Conservation (phyloP, 2,329 filamentous ascomycete genomes). For the Rugonectria rugulosa region DNA sequence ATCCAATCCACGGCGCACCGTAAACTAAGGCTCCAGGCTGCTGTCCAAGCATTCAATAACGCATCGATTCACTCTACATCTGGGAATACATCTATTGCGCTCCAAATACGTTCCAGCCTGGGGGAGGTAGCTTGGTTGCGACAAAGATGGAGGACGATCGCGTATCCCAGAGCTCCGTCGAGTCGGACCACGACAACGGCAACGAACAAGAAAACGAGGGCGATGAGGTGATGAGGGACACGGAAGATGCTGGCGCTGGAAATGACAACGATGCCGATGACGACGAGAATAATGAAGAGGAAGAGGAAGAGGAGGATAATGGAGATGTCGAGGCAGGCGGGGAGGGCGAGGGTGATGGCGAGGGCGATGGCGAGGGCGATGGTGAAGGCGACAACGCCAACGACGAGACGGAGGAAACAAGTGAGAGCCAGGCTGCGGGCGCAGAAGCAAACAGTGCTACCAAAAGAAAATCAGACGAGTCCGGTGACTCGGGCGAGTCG, state of each 20-base stretch:
- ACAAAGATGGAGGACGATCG: slow-evolving; percentile 33
- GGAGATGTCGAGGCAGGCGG: slow-evolving; percentile 46
- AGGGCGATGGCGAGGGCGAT: slow-evolving; percentile 47
- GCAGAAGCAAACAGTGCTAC: slow-evolving; percentile 43
- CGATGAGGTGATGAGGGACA: slow-evolving; percentile 66
- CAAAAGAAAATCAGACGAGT: slow-evolving; percentile 42
- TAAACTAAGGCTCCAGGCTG: no score
- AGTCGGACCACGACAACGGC: slow-evolving; percentile 44
- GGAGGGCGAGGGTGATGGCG: slow-evolving; percentile 45
- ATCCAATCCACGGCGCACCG: neutral
- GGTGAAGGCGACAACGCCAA: slow-evolving; percentile 48
- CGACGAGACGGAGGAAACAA: slow-evolving; percentile 52
- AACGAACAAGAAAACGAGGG: slow-evolving; percentile 51
- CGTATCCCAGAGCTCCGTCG: slow-evolving; percentile 33
- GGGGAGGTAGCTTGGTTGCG: slow-evolving; percentile 13
- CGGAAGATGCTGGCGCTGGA: slow-evolving; percentile 50
- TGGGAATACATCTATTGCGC: no score
- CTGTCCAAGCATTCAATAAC: neutral
- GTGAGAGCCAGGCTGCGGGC: slow-evolving; percentile 39
- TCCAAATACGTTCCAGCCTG: neutral
- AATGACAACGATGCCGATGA: slow-evolving; percentile 46
- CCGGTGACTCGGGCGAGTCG: no score
- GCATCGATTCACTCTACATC: neutral
- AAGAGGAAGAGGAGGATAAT: slow-evolving; percentile 49
- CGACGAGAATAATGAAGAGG: slow-evolving; percentile 44